Evolutionary conservation across 2,329 filamentous ascomycete genomes (phyloP), one percentile per base, ranked within the genome.

Genomic region (Stagonosporopsis tanaceti): DNA sequence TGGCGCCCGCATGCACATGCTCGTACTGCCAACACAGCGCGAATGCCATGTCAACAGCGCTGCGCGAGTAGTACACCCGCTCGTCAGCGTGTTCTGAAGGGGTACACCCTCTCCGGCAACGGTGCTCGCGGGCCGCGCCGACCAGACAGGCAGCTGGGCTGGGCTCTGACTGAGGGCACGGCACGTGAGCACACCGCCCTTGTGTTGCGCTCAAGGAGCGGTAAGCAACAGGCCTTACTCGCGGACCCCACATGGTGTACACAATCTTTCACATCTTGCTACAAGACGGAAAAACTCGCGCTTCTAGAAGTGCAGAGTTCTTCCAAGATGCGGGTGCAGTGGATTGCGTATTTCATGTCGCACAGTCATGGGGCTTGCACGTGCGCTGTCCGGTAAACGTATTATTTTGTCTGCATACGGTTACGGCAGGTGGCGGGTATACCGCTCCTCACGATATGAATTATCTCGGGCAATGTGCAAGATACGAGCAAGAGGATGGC

Each of bases 1-100:
- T 52, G 47, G 47, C 51, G 47, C 44, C 41, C 48, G 54, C 48
- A 39, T 39, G 37, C 54, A 57, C 54, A 25, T 52, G 48, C 52
- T 38, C 44, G 30, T 9, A 20, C 20, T 50, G 47, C 53, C 42
- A 57, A 22, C 54, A 35, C 30, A 51, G 53, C 47, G 39, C 3
- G 24, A 41, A 24, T 42, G 48, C 30, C 38, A 46, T 52, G 47
- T 41, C 40, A 32, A 24, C 24, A 20, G 22, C 25, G n/a, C 40
- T 28, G 20, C 32, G 1, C 20, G 47, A 47, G 47, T 41, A 47
- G 35, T 51, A 46, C 37, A 30, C 28, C 34, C 28, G 25, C 50
- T 35, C 30, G 27, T 25, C 25, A 22, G 17, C 7, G 37, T 20
- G 17, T 17, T 42, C 41, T 27, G 42, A 47, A 52, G 47, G 53